These are phyloP conservation scores for Fagus crenata DNA, from an alignment of 306 rosid species.

Conservation along the genomic window DNA sequence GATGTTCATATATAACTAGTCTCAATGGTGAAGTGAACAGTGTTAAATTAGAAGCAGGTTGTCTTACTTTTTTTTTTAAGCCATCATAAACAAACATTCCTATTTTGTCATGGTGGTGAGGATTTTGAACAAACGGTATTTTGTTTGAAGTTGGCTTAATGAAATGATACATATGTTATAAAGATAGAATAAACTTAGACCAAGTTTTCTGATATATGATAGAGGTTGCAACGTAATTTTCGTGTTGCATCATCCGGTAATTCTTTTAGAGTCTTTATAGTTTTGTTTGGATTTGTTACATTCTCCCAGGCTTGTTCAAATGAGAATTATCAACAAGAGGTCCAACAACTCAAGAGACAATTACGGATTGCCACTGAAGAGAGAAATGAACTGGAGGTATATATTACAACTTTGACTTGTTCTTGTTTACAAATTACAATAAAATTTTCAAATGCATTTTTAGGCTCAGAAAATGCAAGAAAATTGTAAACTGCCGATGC, in stretches of 20 bases:
- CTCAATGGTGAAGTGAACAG: background rate
- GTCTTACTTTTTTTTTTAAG: background rate
- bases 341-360: constrained; percentile 59
- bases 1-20: background rate
- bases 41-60: background rate
- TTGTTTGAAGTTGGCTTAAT: background rate
- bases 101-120: background rate
- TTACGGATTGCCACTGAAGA: constrained; percentile 61
- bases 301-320: constrained; percentile 48
- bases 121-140: background rate
- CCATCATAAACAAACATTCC: background rate
- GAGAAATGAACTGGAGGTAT: constrained; percentile 71
- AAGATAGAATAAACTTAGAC: background rate
- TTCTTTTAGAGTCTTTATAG: background rate
- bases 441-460: constrained; percentile 5
- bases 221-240: background rate
- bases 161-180: background rate
- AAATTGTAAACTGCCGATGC: background rate
- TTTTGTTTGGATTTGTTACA: constrained; percentile 23
- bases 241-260: background rate
- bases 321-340: constrained; percentile 48
- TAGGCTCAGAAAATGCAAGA: constrained; percentile 3
- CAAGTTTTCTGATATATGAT: background rate
- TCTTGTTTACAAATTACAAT: constrained; percentile 13
- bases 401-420: constrained; percentile 1